Evolutionary conservation across 1,284 basidiomycete genomes (phyloP).

Genomic region (Cutaneotrichosporon spelunceum): DNA sequence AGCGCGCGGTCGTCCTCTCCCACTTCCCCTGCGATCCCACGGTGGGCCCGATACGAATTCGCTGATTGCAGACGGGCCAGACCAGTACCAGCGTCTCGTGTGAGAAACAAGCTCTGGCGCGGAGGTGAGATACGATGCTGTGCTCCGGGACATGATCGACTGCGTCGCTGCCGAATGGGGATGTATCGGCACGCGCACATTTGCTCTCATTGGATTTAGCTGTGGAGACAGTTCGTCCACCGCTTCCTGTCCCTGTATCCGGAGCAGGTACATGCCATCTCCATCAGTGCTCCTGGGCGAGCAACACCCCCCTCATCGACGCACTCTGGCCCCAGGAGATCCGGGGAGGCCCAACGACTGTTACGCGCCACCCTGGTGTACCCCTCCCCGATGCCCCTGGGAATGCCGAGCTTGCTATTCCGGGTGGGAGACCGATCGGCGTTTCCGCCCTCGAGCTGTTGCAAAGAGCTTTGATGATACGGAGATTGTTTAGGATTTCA

Average conservation of each 20-base stretch:
- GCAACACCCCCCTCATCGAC: constrained; percentile 21
- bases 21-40: constrained; percentile 22
- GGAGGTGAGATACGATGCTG: constrained; percentile 19
- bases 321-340: constrained; percentile 23
- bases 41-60: constrained; percentile 5
- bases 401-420: neutral
- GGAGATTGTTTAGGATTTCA: constrained; percentile 15
- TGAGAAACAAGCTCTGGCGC: constrained; percentile 13
- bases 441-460: constrained; percentile 9
- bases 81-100: constrained; percentile 27
- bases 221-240: constrained; percentile 30
- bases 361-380: neutral
- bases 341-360: constrained; percentile 3
- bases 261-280: constrained; percentile 21
- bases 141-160: constrained; percentile 25
- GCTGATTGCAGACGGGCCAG: constrained; percentile 21
- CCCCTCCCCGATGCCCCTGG: neutral
- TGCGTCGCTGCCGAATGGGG: constrained; percentile 22
- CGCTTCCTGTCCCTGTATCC: constrained; percentile 29
- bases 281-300: constrained; percentile 27
- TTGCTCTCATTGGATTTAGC: constrained; percentile 24
- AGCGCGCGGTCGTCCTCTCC: constrained; percentile 20
- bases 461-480: constrained; percentile 17
- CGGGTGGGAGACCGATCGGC: constrained; percentile 1
- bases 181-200: constrained; percentile 19